These are phyloP conservation scores for Ammopiptanthus mongolicus DNA, from an alignment of 306 rosid species.

Conservation along the genomic window DNA sequence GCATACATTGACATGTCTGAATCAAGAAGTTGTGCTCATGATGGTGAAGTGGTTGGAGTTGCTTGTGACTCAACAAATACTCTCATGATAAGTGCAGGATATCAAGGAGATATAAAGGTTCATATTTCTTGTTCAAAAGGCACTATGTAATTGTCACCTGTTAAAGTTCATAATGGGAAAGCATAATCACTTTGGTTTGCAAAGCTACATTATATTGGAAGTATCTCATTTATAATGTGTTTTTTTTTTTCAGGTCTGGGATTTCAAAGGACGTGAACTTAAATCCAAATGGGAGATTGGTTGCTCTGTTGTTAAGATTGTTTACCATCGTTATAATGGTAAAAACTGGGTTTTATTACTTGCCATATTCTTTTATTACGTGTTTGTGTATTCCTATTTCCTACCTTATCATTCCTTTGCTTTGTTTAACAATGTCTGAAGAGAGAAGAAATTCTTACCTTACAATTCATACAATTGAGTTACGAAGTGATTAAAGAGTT, in stretches of 20 bases:
- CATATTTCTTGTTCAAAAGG: not conserved
- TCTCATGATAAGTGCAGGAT: slow-evolving; percentile 84
- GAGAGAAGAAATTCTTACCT: not conserved
- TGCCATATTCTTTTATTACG: not conserved
- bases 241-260: slow-evolving; percentile 66
- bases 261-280: slow-evolving; percentile 67
- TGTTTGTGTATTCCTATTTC: slow-evolving; percentile 5
- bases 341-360: slow-evolving; percentile 20
- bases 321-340: slow-evolving; percentile 84
- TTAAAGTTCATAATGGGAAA: not conserved
- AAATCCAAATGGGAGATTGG: slow-evolving; percentile 80
- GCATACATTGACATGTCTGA: slow-evolving; percentile 58
- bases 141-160: not conserved
- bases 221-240: slow-evolving; percentile 2
- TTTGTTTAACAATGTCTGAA: not conserved
- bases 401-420: not conserved
- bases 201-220: slow-evolving; percentile 12
- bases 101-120: slow-evolving; percentile 90
- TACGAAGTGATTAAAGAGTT: slow-evolving; percentile 1
- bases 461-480: slow-evolving; percentile 3
- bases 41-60: slow-evolving; percentile 88
- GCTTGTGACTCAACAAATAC: slow-evolving; percentile 95
- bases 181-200: not conserved
- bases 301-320: slow-evolving; percentile 63
- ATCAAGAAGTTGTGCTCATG: slow-evolving; percentile 64